Evolutionary conservation across 2,329 filamentous ascomycete genomes (phyloP).

Genomic region (Monilinia fructicola): DNA sequence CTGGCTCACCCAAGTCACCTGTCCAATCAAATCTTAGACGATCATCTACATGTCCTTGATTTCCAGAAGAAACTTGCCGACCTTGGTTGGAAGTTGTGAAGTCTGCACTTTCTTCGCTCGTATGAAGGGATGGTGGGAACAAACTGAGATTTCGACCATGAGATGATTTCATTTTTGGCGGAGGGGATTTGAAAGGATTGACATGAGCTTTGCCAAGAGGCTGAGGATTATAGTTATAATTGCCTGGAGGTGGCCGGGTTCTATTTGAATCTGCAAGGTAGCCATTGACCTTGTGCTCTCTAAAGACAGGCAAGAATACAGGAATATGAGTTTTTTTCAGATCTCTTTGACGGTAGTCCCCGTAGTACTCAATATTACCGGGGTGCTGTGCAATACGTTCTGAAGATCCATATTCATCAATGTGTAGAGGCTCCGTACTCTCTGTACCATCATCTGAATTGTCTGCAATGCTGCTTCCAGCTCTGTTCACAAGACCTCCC

Average conservation of each 20-base stretch:
- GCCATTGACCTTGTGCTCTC: constrained; percentile 38
- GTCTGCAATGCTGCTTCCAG: constrained; percentile 39
- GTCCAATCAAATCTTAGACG: constrained; percentile 29
- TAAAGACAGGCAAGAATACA: constrained; percentile 34
- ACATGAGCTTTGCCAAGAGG: constrained; percentile 32
- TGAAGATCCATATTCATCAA: constrained; percentile 33
- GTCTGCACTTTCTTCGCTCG: constrained; percentile 24
- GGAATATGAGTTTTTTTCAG: constrained; percentile 35
- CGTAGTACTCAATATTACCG: constrained; percentile 31
- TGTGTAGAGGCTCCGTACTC: constrained; percentile 25
- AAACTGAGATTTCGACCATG: constrained; percentile 17
- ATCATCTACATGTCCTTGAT: constrained; percentile 3
- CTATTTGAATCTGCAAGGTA: constrained; percentile 37
- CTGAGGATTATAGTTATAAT: constrained; percentile 26
- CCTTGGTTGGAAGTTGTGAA: constrained; percentile 17
- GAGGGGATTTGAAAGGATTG: constrained; percentile 37
- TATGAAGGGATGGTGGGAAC: constrained; percentile 23
- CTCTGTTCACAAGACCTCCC: constrained; percentile 28
- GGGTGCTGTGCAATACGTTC: constrained; percentile 38
- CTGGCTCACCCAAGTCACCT: constrained; percentile 28
- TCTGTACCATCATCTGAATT: constrained; percentile 32
- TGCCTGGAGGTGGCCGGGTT: constrained; percentile 26
- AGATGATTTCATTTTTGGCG: constrained; percentile 30
- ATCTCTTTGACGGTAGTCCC: constrained; percentile 37
- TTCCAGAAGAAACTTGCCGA: constrained; percentile 9